Percentiles rank a stretch among this genome's conserved stretches.
These are phyloP conservation scores for Thermoascus crustaceus DNA, from an alignment of 2,329 filamentous ascomycete genomes.

Conservation along the genomic window DNA sequence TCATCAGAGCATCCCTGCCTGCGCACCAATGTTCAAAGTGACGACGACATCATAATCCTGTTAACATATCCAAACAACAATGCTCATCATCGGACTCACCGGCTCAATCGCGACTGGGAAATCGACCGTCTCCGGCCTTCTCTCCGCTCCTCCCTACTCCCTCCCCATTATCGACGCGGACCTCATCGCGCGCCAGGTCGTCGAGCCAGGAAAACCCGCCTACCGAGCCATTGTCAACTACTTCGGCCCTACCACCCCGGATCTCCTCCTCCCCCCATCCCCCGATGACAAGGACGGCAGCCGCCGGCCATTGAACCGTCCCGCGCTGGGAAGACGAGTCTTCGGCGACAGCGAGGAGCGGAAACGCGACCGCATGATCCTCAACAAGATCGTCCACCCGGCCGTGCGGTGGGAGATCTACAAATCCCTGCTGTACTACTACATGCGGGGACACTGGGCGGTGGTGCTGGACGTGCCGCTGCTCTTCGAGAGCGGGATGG, in stretches of 20 bases:
- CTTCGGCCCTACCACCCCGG: conserved; percentile 75
- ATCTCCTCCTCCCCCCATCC: conserved; percentile 64
- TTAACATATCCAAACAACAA: conserved; percentile 29
- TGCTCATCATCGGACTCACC: conserved; percentile 93
- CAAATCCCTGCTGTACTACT: conserved; percentile 61
- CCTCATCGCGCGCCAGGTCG: conserved; percentile 81
- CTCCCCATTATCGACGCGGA: conserved; percentile 93
- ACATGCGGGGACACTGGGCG: conserved; percentile 71
- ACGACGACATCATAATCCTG: not conserved
- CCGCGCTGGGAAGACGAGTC: conserved; percentile 73
- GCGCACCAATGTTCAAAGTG: not conserved
- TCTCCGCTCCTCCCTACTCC: conserved; percentile 70
- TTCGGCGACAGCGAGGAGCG: conserved; percentile 71
- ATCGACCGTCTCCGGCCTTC: conserved; percentile 82
- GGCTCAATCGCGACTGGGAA: conserved; percentile 98
- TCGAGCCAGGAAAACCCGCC: conserved; percentile 80
- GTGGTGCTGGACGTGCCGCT: conserved; percentile 89
- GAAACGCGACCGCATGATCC: conserved; percentile 61
- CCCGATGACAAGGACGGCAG: conserved; percentile 33
- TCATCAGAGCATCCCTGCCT: no score
- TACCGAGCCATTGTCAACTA: conserved; percentile 75
- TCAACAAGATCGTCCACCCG: conserved; percentile 90
- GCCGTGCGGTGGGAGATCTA: conserved; percentile 80
- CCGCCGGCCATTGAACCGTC: conserved; percentile 67
- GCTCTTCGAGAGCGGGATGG: conserved; percentile 81